Evolutionary conservation across 192 early-diverging fungal genomes (phyloP).

Genomic region (Umbelopsis sp.): DNA sequence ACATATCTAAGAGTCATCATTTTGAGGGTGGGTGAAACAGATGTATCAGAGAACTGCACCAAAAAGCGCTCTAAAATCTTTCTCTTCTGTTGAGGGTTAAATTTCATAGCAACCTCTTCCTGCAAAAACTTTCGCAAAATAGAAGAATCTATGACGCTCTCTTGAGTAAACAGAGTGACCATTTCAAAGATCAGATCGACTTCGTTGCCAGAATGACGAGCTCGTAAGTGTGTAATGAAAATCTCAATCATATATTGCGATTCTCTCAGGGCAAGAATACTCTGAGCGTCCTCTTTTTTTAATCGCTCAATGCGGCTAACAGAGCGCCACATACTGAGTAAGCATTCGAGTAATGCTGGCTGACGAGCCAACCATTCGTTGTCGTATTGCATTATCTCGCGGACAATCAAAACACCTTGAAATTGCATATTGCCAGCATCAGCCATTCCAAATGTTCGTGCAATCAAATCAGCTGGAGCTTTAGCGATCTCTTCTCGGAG

Average conservation of each 20-base stretch:
- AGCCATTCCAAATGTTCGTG: conserved; percentile 39
- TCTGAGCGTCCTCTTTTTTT: conserved; percentile 50
- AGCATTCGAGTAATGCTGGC: conserved; percentile 52
- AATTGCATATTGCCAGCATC: conserved; percentile 48
- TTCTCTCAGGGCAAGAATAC: conserved; percentile 45
- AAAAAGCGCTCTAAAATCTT: conserved; percentile 79
- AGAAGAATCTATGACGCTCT: conserved; percentile 66
- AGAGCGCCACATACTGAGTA: conserved; percentile 52
- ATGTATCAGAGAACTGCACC: conserved; percentile 64
- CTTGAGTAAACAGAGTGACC: conserved; percentile 67
- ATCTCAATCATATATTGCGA: conserved; percentile 70
- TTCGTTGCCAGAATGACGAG: conserved; percentile 59
- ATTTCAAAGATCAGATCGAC: conserved; percentile 76
- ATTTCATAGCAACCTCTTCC: conserved; percentile 66
- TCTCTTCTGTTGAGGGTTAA: conserved; percentile 59
- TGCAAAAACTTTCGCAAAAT: conserved; percentile 71
- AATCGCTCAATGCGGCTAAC: conserved; percentile 47
- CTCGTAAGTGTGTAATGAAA: conserved; percentile 67
- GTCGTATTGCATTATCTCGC: conserved; percentile 54
- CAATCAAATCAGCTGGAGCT: conserved; percentile 59
- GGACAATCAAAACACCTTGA: conserved; percentile 63
- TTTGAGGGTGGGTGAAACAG: conserved; percentile 64
- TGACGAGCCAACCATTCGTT: conserved; percentile 53
- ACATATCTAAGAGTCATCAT: conserved; percentile 77
- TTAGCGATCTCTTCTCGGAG: conserved; percentile 68